Conservation (phyloP, 345 rosid species). For the Euphorbia tirucalli region DNA sequence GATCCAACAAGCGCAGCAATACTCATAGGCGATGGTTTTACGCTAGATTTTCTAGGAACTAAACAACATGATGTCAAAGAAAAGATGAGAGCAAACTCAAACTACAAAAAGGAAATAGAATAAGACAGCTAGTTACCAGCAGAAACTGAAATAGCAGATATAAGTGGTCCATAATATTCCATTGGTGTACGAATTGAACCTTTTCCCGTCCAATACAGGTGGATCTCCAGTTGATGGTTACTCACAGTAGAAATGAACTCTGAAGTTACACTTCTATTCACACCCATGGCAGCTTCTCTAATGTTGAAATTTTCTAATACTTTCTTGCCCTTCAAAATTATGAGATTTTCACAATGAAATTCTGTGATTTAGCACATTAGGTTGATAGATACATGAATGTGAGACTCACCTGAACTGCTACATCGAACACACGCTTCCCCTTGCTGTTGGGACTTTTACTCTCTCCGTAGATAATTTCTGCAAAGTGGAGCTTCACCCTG, state of each 20-base stretch:
- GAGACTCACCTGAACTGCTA: slow-evolving; percentile 4
- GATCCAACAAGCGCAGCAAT: slow-evolving; percentile 3
- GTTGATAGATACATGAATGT: background rate
- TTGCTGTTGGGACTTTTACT: slow-evolving; percentile 7
- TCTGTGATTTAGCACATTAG: background rate
- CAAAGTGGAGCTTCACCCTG: slow-evolving; percentile 12
- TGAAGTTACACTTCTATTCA: slow-evolving; percentile 2
- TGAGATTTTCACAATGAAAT: background rate
- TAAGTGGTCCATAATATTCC: slow-evolving; percentile 8
- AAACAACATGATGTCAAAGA: background rate
- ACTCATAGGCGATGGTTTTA: background rate
- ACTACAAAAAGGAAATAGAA: background rate
- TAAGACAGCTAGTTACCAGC: background rate
- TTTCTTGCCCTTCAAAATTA: background rate
- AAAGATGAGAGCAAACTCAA: background rate
- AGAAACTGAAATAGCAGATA: slow-evolving; percentile 12
- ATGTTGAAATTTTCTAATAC: slow-evolving; percentile 5
- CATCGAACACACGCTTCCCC: background rate
- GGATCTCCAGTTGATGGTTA: slow-evolving; percentile 2
- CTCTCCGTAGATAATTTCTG: background rate
- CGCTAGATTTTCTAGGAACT: slow-evolving; percentile 5
- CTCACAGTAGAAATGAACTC: slow-evolving; percentile 3
- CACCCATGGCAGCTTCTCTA: background rate
- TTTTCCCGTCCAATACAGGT: slow-evolving; percentile 8
- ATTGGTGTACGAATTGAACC: slow-evolving; percentile 2